Evolutionary conservation across 352 stramenopile species (phyloP).

Genomic region (Globisporangium okanoganense): DNA sequence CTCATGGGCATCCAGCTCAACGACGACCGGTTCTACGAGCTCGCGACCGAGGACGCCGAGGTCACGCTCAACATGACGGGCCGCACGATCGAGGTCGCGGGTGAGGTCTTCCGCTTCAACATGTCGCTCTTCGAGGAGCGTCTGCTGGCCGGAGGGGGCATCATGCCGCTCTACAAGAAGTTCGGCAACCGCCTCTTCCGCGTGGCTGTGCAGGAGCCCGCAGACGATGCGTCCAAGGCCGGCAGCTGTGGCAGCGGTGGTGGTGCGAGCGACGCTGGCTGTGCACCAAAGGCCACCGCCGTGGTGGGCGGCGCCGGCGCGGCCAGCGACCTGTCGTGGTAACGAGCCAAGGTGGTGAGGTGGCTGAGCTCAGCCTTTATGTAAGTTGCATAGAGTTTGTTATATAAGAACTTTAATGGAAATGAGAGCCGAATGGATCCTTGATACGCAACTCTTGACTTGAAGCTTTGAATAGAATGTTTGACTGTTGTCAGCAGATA

Average conservation of each 20-base stretch:
- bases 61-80: slow-evolving; percentile 83
- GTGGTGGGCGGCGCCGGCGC: slow-evolving; percentile 31
- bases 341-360: slow-evolving; percentile 7
- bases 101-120: slow-evolving; percentile 78
- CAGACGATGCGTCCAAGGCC: slow-evolving; percentile 15
- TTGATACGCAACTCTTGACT: no score
- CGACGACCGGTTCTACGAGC: slow-evolving; percentile 79
- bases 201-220: slow-evolving; percentile 70
- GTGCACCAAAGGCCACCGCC: slow-evolving; percentile 33
- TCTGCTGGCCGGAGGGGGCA: slow-evolving; percentile 71
- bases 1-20: slow-evolving; percentile 76
- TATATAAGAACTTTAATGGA: slow-evolving; percentile 2
- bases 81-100: slow-evolving; percentile 74
- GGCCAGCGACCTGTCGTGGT: slow-evolving; percentile 63
- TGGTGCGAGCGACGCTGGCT: slow-evolving; percentile 18
- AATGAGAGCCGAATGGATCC: background rate
- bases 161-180: slow-evolving; percentile 87
- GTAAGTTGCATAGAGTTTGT: slow-evolving; percentile 4
- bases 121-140: slow-evolving; percentile 87
- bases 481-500: no score
- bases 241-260: slow-evolving; percentile 34
- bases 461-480: no score
- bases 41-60: slow-evolving; percentile 67
- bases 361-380: background rate
- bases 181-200: slow-evolving; percentile 84